A percentile compares a stretch with the other conserved stretches of the same genome.
Conservation (phyloP, 2,329 filamentous ascomycete genomes). For the Thelonectria olida region DNA sequence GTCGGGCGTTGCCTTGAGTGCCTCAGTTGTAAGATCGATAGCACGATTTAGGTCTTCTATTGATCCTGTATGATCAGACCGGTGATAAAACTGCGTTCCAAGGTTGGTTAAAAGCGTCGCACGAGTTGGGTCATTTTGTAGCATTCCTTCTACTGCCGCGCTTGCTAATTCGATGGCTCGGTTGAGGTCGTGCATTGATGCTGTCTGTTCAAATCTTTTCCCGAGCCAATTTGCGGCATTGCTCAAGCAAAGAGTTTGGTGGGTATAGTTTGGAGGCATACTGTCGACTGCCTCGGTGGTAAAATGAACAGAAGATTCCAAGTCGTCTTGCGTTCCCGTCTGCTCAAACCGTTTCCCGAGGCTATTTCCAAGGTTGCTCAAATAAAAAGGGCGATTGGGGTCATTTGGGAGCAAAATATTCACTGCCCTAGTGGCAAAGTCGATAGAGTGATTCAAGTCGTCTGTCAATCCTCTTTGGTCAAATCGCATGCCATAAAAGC, state of each 20-base stretch:
- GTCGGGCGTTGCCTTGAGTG: too few relatives aligned
- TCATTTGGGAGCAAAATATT: background rate
- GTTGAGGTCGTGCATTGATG: too few relatives aligned
- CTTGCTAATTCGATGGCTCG: too few relatives aligned
- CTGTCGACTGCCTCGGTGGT: background rate
- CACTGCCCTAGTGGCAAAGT: background rate
- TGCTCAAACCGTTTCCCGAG: background rate
- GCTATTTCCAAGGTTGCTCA: background rate
- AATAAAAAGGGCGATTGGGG: background rate
- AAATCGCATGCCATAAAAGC: background rate
- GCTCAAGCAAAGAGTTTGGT: background rate
- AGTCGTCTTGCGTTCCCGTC: too few relatives aligned
- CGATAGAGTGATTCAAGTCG: too few relatives aligned
- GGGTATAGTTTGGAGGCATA: background rate
- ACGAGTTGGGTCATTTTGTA: background rate
- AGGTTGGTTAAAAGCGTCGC: background rate
- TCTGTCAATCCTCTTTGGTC: background rate
- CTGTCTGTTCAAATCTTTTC: background rate
- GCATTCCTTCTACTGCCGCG: too few relatives aligned
- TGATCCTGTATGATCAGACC: background rate
- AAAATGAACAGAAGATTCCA: background rate
- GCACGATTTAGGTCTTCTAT: conserved; percentile 1
- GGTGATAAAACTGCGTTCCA: background rate
- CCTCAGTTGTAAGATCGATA: too few relatives aligned
- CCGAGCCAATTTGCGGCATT: background rate